phyloP scores from a whole-genome alignment of 2,329 filamentous ascomycete genomes.

The Dactylellina cionopaga region DNA sequence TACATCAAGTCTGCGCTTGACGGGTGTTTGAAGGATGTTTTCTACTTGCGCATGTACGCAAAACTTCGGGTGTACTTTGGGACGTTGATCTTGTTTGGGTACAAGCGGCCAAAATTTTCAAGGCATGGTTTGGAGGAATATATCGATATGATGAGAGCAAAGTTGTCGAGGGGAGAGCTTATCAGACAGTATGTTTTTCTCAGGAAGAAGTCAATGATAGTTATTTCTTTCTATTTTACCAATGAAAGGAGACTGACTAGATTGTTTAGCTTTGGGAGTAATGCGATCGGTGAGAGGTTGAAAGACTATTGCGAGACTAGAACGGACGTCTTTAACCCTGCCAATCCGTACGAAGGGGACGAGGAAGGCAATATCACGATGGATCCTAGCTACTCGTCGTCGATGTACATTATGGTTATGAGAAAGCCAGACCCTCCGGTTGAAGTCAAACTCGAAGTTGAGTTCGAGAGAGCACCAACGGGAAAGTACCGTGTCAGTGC shows the following conservation, averaged over 20 bases:
- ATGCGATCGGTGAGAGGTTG: slow-evolving; percentile 34
- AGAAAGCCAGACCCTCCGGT: slow-evolving; percentile 31
- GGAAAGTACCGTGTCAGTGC: slow-evolving; percentile 50
- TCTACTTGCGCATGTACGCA: slow-evolving; percentile 54
- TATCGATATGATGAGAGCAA: slow-evolving; percentile 45
- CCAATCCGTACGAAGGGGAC: slow-evolving; percentile 5
- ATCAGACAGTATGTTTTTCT: slow-evolving; percentile 53
- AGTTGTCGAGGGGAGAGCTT: slow-evolving; percentile 53
- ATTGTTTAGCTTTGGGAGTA: slow-evolving; percentile 32
- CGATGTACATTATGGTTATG: slow-evolving; percentile 35
- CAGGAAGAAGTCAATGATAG: no score
- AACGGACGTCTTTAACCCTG: slow-evolving; percentile 12
- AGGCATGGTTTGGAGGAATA: slow-evolving; percentile 53
- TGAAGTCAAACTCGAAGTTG: slow-evolving; percentile 53
- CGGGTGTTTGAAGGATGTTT: slow-evolving; percentile 54
- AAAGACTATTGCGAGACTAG: slow-evolving; percentile 20
- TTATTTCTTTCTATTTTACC: no score
- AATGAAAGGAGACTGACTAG: neutral
- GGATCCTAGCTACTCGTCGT: slow-evolving; percentile 50
- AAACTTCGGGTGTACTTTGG: slow-evolving; percentile 56
- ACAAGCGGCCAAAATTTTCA: slow-evolving; percentile 38
- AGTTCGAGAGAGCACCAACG: slow-evolving; percentile 49
- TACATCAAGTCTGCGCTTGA: slow-evolving; percentile 53
- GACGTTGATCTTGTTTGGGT: slow-evolving; percentile 55
- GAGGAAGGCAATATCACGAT: slow-evolving; percentile 7